Evolutionary conservation across 257 asterid species (phyloP), one percentile per base, ranked within the genome.

Genomic region (Sherardia arvensis): DNA sequence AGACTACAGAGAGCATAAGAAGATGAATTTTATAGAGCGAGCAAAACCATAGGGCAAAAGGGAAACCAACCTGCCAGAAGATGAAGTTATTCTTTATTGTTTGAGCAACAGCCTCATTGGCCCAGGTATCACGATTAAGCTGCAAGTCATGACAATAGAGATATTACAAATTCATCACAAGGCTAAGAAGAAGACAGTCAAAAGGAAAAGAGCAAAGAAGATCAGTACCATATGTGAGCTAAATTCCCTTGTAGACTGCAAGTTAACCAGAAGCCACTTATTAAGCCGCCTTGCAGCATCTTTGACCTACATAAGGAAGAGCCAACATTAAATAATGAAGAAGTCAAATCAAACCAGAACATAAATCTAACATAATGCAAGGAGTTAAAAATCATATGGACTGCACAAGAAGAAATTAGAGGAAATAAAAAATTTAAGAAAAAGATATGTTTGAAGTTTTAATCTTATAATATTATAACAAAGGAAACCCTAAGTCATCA

Each of bases 71-170:
- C 97, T 87, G 99, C 99, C 99, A 93, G 82, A 93, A 93, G 80
- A 93, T 65, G 77, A 90, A 93, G 79, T 93, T 84, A 20, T 82
- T 84, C 73, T 83, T 93, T 76, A 93, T 87, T 69, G 99, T 93
- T 70, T 90, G 97, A 72, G 94, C 89, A 79, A 87, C 96, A 74
- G 97, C 95, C 66, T 93, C 99, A 76, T 90, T 86, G 67, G 83
- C 99, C 99, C 99, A 93, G 25, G 96, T 90, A 77, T 93, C 97
- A 20, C 99, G 96, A 75, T 93, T 93, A 54, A 93, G 96, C 99
- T 92, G 74, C 83, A 83, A 59, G 77, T 68, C 63, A 77, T 62
- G 34, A 48, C 22, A 66, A 21, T 15, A 73, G 53, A 60, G 28
- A 30, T 18, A 4, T 59, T 4, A 59, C 2, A 0, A 59, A 40